phyloP scores from a whole-genome alignment of 257 asterid species.

The Capsicum baccatum region DNA sequence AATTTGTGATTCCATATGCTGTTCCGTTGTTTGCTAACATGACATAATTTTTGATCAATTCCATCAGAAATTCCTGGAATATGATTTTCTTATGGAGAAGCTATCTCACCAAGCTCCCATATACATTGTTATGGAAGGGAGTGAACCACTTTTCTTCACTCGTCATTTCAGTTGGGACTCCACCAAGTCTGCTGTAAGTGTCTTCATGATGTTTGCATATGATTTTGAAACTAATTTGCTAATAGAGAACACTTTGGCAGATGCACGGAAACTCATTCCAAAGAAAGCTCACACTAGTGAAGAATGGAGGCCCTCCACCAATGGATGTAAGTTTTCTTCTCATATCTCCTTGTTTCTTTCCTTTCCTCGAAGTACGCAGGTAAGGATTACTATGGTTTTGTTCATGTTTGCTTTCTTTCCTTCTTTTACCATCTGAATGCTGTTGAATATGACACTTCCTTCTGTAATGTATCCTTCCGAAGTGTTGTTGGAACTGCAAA shows the following conservation, averaged over 20 bases:
- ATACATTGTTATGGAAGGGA: conserved; percentile 84
- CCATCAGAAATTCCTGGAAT: conserved; percentile 82
- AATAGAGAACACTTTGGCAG: conserved; percentile 51
- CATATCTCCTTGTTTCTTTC: conserved; percentile 26
- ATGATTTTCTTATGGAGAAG: conserved; percentile 86
- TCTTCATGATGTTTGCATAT: conserved; percentile 28
- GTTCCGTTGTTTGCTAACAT: neutral
- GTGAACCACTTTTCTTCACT: conserved; percentile 88
- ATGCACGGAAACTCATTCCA: conserved; percentile 94
- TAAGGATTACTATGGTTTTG: neutral
- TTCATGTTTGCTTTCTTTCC: conserved; percentile 28
- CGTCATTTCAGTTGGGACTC: conserved; percentile 97
- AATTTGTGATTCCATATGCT: conserved; percentile 4
- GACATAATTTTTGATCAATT: conserved; percentile 6
- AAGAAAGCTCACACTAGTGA: conserved; percentile 79
- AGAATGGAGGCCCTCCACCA: conserved; percentile 63
- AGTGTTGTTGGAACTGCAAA: conserved; percentile 11
- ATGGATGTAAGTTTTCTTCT: conserved; percentile 62
- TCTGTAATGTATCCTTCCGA: neutral
- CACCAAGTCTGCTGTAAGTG: conserved; percentile 75
- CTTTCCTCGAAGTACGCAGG: neutral
- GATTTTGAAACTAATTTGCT: conserved; percentile 29
- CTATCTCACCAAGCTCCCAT: conserved; percentile 74
- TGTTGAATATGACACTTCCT: neutral
- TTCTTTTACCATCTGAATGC: conserved; percentile 4